Evolutionary conservation across 2,329 filamentous ascomycete genomes (phyloP).

Genomic region (Rhinocladiella similis): DNA sequence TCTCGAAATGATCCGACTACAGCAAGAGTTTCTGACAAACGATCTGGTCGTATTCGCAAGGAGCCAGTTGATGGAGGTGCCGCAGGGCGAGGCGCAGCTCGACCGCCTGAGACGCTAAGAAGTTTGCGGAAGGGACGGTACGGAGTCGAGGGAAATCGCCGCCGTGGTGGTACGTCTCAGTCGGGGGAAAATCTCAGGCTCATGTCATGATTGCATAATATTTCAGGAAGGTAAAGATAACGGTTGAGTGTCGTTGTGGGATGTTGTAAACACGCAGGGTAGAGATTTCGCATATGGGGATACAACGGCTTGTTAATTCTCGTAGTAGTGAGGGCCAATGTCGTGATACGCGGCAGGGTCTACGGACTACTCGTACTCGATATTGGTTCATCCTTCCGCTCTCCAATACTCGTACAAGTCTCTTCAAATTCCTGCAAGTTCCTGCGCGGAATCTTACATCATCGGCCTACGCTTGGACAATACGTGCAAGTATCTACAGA

Average conservation of each 20-base stretch:
- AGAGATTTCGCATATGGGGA: no score
- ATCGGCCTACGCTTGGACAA: no score
- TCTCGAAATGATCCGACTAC: conserved; percentile 1
- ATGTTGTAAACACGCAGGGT: neutral
- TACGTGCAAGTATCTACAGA: no score
- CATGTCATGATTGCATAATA: conserved; percentile 27
- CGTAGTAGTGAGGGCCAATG: neutral
- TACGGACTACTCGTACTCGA: no score
- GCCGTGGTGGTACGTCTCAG: neutral
- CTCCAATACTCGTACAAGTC: no score
- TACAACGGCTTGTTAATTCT: neutral
- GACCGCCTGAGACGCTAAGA: conserved; percentile 21
- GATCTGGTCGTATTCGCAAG: conserved; percentile 19
- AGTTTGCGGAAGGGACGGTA: conserved; percentile 20
- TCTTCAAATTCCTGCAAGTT: no score
- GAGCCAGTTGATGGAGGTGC: conserved; percentile 6
- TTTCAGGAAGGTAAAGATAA: neutral
- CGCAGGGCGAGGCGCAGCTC: conserved; percentile 20
- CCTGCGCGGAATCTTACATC: no score
- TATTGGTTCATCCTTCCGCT: no score
- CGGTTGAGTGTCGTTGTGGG: neutral
- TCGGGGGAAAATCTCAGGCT: conserved; percentile 1
- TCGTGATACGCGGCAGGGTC: neutral
- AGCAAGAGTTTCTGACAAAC: conserved; percentile 1
- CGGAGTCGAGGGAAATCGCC: neutral